A percentile compares a stretch with the other conserved stretches of the same genome.
phyloP scores from a whole-genome alignment of 139 green algal genomes.

The Medakamo hakoo region DNA sequence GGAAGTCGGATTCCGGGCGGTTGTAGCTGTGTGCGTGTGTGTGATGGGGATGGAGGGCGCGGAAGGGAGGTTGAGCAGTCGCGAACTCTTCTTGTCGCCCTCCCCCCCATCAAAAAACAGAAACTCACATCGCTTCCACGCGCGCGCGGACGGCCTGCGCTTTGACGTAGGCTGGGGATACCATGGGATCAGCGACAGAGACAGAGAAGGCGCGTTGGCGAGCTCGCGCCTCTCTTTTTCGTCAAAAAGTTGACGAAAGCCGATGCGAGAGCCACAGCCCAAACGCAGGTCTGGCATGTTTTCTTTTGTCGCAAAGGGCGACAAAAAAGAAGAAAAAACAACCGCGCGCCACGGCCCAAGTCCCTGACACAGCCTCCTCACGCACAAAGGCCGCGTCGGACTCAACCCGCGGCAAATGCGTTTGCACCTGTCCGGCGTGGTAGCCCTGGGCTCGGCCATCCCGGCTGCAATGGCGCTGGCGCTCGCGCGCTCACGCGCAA shows the following conservation, averaged over 20 bases:
- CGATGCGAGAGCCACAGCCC: constrained; percentile 4
- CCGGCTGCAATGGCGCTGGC: neutral
- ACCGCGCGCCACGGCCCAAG: too few species aligned
- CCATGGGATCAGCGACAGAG: neutral
- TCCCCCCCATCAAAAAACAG: neutral
- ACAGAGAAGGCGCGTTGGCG: neutral
- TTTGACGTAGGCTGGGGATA: constrained; percentile 3
- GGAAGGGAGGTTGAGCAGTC: neutral
- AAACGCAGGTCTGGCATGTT: constrained; percentile 1
- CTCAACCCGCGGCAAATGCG: neutral
- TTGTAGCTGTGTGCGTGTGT: constrained; percentile 60
- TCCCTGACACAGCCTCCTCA: neutral
- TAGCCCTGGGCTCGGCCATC: neutral
- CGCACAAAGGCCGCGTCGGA: constrained; percentile 2
- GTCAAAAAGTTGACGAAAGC: neutral
- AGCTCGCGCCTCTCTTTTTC: neutral
- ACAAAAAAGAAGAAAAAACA: neutral
- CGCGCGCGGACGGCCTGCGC: constrained; percentile 23
- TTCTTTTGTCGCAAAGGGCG: neutral
- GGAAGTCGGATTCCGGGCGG: constrained; percentile 42
- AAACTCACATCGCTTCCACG: constrained; percentile 26
- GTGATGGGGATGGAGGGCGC: neutral
- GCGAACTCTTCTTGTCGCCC: neutral
- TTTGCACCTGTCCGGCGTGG: constrained; percentile 12
- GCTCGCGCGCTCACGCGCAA: too few species aligned